Conservation (phyloP, 2,329 filamentous ascomycete species). For the Aotearoamyces nothofagi region DNA sequence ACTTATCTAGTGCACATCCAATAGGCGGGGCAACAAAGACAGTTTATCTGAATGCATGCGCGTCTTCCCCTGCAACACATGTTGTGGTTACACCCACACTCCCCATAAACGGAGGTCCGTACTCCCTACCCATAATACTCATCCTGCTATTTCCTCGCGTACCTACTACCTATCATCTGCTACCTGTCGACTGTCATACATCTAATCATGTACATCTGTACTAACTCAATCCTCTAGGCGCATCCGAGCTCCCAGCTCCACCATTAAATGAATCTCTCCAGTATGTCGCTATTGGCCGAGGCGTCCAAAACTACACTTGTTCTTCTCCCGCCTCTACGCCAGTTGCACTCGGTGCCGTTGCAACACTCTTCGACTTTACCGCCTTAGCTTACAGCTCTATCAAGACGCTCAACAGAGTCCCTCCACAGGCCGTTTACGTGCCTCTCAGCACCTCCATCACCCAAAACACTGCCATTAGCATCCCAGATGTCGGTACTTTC, state of each 20-base stretch:
- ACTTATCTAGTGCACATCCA: too few species aligned
- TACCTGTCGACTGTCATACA: too few species aligned
- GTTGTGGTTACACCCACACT: too few species aligned
- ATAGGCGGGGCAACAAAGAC: too few species aligned
- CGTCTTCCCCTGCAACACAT: too few species aligned
- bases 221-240: too few species aligned
- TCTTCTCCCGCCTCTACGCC: slow-evolving; percentile 1
- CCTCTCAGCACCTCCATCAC: neutral
- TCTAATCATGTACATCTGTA: too few species aligned
- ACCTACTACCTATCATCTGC: too few species aligned
- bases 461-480: neutral
- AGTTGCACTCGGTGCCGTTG: slow-evolving; percentile 2
- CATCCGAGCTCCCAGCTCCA: neutral
- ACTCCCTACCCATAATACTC: too few species aligned
- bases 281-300: slow-evolving; percentile 3
- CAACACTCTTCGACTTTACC: slow-evolving; percentile 4
- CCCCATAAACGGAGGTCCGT: too few species aligned
- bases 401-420: neutral
- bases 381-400: slow-evolving; percentile 1
- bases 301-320: slow-evolving; percentile 5
- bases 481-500: neutral
- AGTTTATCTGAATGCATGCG: too few species aligned
- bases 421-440: neutral
- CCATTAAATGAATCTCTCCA: slow-evolving; percentile 6
- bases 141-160: too few species aligned